Evolutionary conservation across 2,329 filamentous ascomycete genomes (phyloP), one percentile per base, ranked within the genome.

Genomic region (Fusarium xylarioides): DNA sequence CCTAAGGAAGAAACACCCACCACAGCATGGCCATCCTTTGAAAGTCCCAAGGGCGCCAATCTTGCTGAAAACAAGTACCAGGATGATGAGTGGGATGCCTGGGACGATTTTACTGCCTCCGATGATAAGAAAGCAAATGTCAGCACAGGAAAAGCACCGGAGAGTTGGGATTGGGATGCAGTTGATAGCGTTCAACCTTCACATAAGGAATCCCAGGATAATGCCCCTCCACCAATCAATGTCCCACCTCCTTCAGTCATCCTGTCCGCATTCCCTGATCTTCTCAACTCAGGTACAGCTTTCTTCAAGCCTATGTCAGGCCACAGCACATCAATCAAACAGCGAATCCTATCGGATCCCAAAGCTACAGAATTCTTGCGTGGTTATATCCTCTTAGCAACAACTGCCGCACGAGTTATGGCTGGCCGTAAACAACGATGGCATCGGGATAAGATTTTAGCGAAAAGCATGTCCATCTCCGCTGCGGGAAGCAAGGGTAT

Each of bases 381-480:
- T 55, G 89, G 87, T 32, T 93, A 93, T 72, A 81, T 95, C 7
- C 84, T 85, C 65, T 82, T 94, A 10, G 89, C 88, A 1, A 87
- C 86, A 6, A 93, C 94, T 16, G 91, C 92, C 30, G 93, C 90
- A n/a, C 92, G 92, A 49, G 88, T 98, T 55, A 91, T 98, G 64
- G 93, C 93, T 4, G 95, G 95, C 16, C 91, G 95, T 65, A 95
- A 93, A 77, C 85, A 93, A 57, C 92, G 95, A 63, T 98, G 95
- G 95, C 95, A 97, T 80, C 90, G 95, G 60, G 95, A 98, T 82
- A 92, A 90, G 70, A 91, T 94, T 70, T 85, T 98, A 18, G 90
- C 93, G 4, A 94, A 97, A 81, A 91, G 92, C 78, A 97, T 97
- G 93, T 91, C 92, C 63, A 97, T 98, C 69, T 93, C 94, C 2